Percentiles rank a stretch among this genome's conserved stretches.
Evolutionary conservation across 2,329 filamentous ascomycete species (phyloP).

Genomic region (Aciculosporium take): DNA sequence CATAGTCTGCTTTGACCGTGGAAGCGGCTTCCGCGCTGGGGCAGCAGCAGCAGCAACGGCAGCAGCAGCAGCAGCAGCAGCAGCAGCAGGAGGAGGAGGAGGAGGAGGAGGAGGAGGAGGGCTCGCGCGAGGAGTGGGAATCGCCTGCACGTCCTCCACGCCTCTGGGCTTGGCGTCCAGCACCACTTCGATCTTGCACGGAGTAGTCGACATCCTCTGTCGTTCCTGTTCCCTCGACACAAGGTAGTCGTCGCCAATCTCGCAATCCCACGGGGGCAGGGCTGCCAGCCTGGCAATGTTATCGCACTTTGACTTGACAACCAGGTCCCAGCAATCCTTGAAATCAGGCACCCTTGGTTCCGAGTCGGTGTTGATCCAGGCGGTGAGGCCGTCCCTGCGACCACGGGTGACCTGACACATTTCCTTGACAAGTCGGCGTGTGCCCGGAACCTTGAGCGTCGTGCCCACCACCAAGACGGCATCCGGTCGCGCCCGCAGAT

Average conservation of each 20-base stretch:
- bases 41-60: constrained; percentile 28
- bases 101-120: constrained; percentile 27
- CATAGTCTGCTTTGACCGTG: constrained; percentile 36
- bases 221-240: constrained; percentile 31
- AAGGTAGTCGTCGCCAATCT: constrained; percentile 36
- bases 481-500: constrained; percentile 74
- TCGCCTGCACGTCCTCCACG: constrained; percentile 30
- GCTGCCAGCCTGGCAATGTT: constrained; percentile 64
- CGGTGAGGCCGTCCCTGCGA: constrained; percentile 68
- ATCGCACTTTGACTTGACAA: constrained; percentile 78
- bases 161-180: constrained; percentile 23
- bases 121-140: constrained; percentile 44
- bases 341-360: constrained; percentile 73
- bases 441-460: constrained; percentile 86
- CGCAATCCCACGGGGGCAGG: constrained; percentile 42
- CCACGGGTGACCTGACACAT: constrained; percentile 78
- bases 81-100: not conserved
- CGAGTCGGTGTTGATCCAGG: constrained; percentile 88
- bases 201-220: constrained; percentile 18
- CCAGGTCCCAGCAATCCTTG: constrained; percentile 84
- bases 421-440: constrained; percentile 77
- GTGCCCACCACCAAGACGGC: constrained; percentile 91
- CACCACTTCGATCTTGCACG: constrained; percentile 10
- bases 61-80: not conserved
- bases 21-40: constrained; percentile 24